phyloP scores from a whole-genome alignment of 2,329 filamentous ascomycete genomes.

The Simplicillium aogashimaense region DNA sequence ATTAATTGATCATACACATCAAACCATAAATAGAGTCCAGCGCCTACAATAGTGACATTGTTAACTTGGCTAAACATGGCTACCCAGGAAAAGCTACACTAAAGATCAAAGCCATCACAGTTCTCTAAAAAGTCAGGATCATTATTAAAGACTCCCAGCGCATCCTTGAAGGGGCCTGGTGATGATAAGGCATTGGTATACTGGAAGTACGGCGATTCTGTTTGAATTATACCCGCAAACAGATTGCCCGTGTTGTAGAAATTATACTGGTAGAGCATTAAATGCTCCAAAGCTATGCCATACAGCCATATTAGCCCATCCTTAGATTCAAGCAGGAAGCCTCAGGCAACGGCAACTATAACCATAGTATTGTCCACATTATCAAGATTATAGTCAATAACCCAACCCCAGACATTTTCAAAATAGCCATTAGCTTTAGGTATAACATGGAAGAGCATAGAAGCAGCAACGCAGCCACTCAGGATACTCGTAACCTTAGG shows the following conservation, averaged over 20 bases:
- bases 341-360: conserved; percentile 20
- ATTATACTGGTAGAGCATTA: conserved; percentile 39
- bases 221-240: conserved; percentile 55
- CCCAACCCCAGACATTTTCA: conserved; percentile 52
- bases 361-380: conserved; percentile 13
- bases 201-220: conserved; percentile 55
- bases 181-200: conserved; percentile 19
- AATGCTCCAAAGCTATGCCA: conserved; percentile 39
- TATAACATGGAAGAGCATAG: conserved; percentile 36
- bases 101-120: background rate
- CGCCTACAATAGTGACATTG: conserved; percentile 11
- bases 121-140: background rate
- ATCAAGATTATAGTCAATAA: conserved; percentile 44
- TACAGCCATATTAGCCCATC: conserved; percentile 21
- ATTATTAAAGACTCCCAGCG: conserved; percentile 1
- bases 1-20: conserved; percentile 9
- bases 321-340: conserved; percentile 14
- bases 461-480: conserved; percentile 47
- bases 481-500: conserved; percentile 40
- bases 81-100: conserved; percentile 6
- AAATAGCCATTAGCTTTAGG: conserved; percentile 31
- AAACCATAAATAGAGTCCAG: conserved; percentile 15
- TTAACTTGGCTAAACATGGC: conserved; percentile 6
- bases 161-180: background rate
- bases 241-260: conserved; percentile 34